A percentile compares a stretch with the other conserved stretches of the same genome.
phyloP scores from a whole-genome alignment of 225 moss, liverwort and hornwort genomes.

The Physcomitrellopsis africana region DNA sequence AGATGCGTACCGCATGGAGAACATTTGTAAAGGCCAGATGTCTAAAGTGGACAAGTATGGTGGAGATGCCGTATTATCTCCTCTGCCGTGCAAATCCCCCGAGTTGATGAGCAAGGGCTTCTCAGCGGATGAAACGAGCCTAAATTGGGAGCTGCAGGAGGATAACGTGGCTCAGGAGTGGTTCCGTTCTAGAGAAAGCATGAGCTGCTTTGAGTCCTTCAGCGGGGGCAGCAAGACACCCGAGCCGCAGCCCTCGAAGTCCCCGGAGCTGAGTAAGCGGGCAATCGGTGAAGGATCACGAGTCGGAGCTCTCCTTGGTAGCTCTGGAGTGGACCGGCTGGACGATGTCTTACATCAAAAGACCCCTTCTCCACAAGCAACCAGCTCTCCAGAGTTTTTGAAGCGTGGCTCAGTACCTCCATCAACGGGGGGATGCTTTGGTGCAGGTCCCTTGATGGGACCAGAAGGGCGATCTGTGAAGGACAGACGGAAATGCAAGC shows the following conservation, averaged over 20 bases:
- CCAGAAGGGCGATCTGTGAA: constrained; percentile 83
- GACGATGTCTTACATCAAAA: constrained; percentile 37
- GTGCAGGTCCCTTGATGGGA: constrained; percentile 88
- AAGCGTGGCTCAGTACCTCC: constrained; percentile 80
- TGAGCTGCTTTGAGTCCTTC: constrained; percentile 30
- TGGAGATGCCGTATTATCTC: constrained; percentile 17
- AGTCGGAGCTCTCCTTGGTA: not conserved
- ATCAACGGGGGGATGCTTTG: constrained; percentile 68
- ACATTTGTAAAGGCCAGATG: no score
- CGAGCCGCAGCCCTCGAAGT: constrained; percentile 48
- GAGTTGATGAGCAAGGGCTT: constrained; percentile 32
- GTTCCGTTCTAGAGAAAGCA: constrained; percentile 35
- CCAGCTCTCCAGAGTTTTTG: constrained; percentile 84
- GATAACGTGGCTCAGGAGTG: constrained; percentile 37
- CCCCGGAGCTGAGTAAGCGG: constrained; percentile 52
- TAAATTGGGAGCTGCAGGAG: constrained; percentile 29
- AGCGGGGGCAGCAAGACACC: constrained; percentile 38
- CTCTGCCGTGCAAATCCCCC: constrained; percentile 38
- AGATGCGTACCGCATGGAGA: not conserved
- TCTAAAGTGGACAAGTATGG: not conserved
- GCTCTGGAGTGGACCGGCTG: not conserved
- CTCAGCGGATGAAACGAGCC: not conserved
- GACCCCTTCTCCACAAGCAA: constrained; percentile 79
- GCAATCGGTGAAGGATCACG: constrained; percentile 17
- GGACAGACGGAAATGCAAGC: constrained; percentile 91